These are phyloP conservation scores for Lipomyces japonicus DNA, from an alignment of 805 yeast species.

Conservation along the genomic window DNA sequence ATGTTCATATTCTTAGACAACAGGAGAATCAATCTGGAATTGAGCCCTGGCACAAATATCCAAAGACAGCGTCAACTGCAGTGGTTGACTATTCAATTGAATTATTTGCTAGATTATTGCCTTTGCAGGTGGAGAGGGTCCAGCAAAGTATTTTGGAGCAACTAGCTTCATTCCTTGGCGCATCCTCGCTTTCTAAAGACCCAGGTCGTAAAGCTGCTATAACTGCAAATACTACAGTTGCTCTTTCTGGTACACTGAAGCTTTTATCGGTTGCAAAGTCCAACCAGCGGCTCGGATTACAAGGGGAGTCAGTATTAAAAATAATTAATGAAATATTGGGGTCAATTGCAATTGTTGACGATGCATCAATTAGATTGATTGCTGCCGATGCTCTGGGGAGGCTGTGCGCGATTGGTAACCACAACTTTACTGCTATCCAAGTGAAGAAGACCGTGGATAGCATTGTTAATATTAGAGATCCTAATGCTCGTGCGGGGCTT, in stretches of 20 bases:
- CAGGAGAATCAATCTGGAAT: conserved; percentile 9
- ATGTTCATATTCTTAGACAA: conserved; percentile 22
- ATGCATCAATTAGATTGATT: conserved; percentile 43
- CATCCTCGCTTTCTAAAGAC: conserved; percentile 37
- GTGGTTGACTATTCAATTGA: conserved; percentile 77
- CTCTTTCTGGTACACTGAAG: conserved; percentile 52
- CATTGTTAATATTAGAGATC: conserved; percentile 62
- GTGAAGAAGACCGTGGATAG: conserved; percentile 56
- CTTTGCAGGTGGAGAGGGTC: conserved; percentile 67
- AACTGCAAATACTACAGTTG: conserved; percentile 57
- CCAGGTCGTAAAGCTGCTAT: conserved; percentile 48
- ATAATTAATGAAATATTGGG: conserved; percentile 52
- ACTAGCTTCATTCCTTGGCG: conserved; percentile 53
- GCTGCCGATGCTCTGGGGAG: conserved; percentile 61
- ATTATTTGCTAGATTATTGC: conserved; percentile 66
- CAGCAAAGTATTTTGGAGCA: conserved; percentile 87
- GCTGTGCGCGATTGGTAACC: conserved; percentile 37
- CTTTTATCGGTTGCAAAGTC: conserved; percentile 20
- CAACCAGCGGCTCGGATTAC: neutral
- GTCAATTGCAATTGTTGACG: conserved; percentile 27
- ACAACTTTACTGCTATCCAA: conserved; percentile 29
- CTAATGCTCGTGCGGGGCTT: conserved; percentile 59
- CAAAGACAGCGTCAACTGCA: conserved; percentile 42
- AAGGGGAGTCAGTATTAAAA: conserved; percentile 39
- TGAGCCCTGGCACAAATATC: conserved; percentile 22